Base-by-base conservation (phyloP, 768 basidiomycete species). In the Agaricus blazei region DNA sequence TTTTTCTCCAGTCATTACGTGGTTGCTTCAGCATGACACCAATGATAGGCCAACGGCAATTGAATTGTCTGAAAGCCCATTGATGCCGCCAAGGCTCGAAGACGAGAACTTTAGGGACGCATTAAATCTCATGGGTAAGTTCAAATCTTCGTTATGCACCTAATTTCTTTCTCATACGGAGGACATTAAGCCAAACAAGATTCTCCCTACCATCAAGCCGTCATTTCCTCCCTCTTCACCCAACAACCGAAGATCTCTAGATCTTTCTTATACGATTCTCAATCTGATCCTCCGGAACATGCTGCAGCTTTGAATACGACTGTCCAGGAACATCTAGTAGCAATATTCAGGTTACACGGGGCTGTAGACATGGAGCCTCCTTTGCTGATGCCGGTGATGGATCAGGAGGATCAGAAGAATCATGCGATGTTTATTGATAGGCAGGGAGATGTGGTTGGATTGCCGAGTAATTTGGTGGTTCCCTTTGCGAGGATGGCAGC, bases 321-420 rank as follows among this genome's bases (percentile, higher is more conserved):
- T 3, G 90, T 95, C 4, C 79, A 87, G 58, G 90, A 94, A 48
- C 83, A 84, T 15, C 72, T 97, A 4, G 75, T 81, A 2, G 73
- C 85, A 1, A 84, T 94, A 15, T 95, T 96, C 68, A 82, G 86
- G 37, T 77, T 95, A 4, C 95, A 95, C 64, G 95, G 95, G 5
- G 94, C 95, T 3, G 83, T 96, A 1, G 84, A 93, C 59, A 86
- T 87, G 69, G 89, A 90, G 61, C 87, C 93, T 0, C 88, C 93
- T 0, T 68, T 95, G n/a, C 74, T 97, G 9, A 82, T 92, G 67
- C 94, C 89, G 0, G 75, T 82, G 1, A 75, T 81, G 47, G 78
- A 84, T 29, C 71, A 76, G 3, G 81, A 83, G 15, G 85, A 89
- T 29, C 82, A 85, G 31, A 77, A 78, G 41, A 80, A 76, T 6